phyloP scores from a whole-genome alignment of 805 yeast genomes.

The Vanderwaltozyma polyspora region DNA sequence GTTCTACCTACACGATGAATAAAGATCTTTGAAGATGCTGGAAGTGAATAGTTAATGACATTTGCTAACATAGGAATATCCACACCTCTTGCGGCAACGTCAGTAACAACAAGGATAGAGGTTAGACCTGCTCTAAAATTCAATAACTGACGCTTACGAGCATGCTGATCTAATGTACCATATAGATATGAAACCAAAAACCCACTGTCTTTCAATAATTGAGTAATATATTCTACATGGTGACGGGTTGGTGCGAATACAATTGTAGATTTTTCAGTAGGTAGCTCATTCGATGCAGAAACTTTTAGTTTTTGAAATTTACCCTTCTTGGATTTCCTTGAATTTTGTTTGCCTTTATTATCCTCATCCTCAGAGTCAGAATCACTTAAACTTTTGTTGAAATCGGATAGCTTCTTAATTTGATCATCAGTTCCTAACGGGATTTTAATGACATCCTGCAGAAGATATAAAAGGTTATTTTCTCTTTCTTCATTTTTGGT shows the following conservation, averaged over 20 bases:
- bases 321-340: constrained; percentile 29
- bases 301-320: constrained; percentile 42
- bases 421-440: constrained; percentile 72
- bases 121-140: constrained; percentile 80
- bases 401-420: constrained; percentile 38
- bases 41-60: constrained; percentile 83
- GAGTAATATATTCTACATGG: constrained; percentile 85
- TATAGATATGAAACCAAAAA: constrained; percentile 83
- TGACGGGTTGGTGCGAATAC: constrained; percentile 95
- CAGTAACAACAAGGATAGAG: constrained; percentile 86
- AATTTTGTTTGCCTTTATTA: constrained; percentile 17
- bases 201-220: constrained; percentile 62
- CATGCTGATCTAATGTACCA: constrained; percentile 90
- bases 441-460: constrained; percentile 76
- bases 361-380: constrained; percentile 39
- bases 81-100: constrained; percentile 97
- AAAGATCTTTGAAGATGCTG: constrained; percentile 86
- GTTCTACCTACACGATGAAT: constrained; percentile 98
- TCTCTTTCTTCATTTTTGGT: constrained; percentile 81
- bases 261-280: constrained; percentile 79
- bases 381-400: constrained; percentile 39
- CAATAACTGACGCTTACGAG: constrained; percentile 79
- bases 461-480: constrained; percentile 63
- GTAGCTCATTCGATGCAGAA: constrained; percentile 74
- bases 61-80: constrained; percentile 95